phyloP scores from a whole-genome alignment of 2,329 filamentous ascomycete genomes.

The Pyrenophora seminiperda region DNA sequence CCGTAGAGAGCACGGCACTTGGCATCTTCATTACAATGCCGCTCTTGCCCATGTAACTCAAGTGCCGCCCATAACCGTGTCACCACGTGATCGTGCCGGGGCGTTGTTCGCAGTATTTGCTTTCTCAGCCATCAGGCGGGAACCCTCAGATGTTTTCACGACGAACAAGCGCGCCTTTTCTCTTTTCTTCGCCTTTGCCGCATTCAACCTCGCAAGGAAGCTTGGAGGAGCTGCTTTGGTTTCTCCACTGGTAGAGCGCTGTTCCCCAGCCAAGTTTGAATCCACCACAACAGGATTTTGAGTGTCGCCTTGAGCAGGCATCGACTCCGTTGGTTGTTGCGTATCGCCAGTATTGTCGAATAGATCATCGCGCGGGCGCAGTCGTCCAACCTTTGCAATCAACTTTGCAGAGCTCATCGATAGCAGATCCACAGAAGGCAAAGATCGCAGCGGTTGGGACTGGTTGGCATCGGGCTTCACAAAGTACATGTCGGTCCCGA shows the following conservation, averaged over 20 bases:
- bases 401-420: constrained; percentile 73
- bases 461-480: constrained; percentile 40
- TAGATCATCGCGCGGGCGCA: constrained; percentile 50
- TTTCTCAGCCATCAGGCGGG: constrained; percentile 21
- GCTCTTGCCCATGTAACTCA: constrained; percentile 8
- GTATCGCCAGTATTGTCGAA: constrained; percentile 14
- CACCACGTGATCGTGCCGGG: constrained; percentile 3
- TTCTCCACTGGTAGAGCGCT: constrained; percentile 1
- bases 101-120: not conserved
- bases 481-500: constrained; percentile 85
- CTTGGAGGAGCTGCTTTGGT: constrained; percentile 34
- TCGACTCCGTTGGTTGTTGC: constrained; percentile 7
- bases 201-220: constrained; percentile 50
- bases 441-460: constrained; percentile 54
- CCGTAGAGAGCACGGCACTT: not conserved
- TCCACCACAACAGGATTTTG: not conserved
- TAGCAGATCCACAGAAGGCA: constrained; percentile 69
- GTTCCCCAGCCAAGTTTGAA: not conserved
- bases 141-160: constrained; percentile 17
- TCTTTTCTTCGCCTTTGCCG: constrained; percentile 50
- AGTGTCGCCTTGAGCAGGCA: constrained; percentile 1
- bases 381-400: constrained; percentile 66
- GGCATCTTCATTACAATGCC: not conserved
- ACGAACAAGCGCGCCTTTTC: constrained; percentile 38
- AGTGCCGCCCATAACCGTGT: constrained; percentile 18